Conservation (phyloP, 1,284 basidiomycete species). For the Pulveroboletus sp. region DNA sequence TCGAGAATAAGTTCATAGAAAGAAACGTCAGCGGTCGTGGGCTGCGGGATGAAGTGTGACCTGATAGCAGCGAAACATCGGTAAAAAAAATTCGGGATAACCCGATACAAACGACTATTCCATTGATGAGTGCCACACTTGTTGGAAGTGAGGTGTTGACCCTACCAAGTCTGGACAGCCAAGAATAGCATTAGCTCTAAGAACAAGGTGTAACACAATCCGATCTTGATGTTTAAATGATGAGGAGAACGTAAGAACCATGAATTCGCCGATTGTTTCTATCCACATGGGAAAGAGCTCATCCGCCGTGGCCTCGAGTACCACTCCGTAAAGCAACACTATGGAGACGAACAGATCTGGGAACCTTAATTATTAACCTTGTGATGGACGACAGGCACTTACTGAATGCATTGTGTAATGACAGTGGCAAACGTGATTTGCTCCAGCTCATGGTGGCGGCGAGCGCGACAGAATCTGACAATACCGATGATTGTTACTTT, state of each 20-base stretch:
- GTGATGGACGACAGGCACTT: not conserved
- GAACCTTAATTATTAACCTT: not conserved
- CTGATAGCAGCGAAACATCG: too few relatives aligned
- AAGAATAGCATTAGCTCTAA: slow-evolving; percentile 10
- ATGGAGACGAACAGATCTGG: slow-evolving; percentile 27
- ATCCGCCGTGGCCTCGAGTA: slow-evolving; percentile 23
- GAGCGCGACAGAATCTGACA: slow-evolving; percentile 24
- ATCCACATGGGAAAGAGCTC: slow-evolving; percentile 20
- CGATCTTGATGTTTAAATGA: not conserved
- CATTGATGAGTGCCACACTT: slow-evolving; percentile 11
- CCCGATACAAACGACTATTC: too few relatives aligned
- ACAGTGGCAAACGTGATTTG: slow-evolving; percentile 24
- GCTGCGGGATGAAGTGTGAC: too few relatives aligned
- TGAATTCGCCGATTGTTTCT: slow-evolving; percentile 20
- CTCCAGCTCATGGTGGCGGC: slow-evolving; percentile 13
- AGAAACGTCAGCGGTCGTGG: too few relatives aligned
- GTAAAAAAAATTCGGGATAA: too few relatives aligned
- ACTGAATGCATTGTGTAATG: too few relatives aligned
- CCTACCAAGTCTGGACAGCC: slow-evolving; percentile 25
- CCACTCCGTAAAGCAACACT: slow-evolving; percentile 19
- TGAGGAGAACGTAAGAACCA: slow-evolving; percentile 18
- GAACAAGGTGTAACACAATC: too few relatives aligned
- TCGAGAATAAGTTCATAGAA: slow-evolving; percentile 22
- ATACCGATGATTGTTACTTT: too few relatives aligned
- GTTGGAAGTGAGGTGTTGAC: not conserved